A percentile compares a stretch with the other conserved stretches of the same genome.
Conservation (phyloP, 2,329 filamentous ascomycete species). For the Acrodontium crateriforme region DNA sequence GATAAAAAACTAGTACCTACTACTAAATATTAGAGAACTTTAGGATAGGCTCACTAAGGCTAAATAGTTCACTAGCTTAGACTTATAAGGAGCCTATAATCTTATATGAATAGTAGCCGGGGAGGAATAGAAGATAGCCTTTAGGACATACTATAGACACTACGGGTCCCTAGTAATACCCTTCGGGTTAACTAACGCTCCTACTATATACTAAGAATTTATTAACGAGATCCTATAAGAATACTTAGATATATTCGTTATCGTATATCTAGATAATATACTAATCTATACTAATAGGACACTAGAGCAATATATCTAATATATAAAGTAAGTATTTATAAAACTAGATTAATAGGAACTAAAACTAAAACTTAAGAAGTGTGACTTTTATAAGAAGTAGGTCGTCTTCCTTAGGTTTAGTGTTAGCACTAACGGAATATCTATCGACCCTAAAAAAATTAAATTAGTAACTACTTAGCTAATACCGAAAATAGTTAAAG, state of each 20-base stretch:
- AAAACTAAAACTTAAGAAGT: constrained; percentile 12
- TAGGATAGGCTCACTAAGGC: too few relatives aligned
- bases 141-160: constrained; percentile 19
- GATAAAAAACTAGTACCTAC: constrained; percentile 20
- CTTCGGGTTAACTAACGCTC: constrained; percentile 9
- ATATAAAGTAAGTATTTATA: constrained; percentile 3
- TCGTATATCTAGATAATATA: constrained; percentile 14
- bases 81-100: too few relatives aligned
- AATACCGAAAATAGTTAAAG: too few relatives aligned
- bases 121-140: constrained; percentile 25
- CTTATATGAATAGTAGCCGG: too few relatives aligned
- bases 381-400: constrained; percentile 16
- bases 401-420: constrained; percentile 14
- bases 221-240: constrained; percentile 12
- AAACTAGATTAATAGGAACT: constrained; percentile 3
- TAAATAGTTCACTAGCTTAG: too few relatives aligned
- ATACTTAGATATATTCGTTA: constrained; percentile 12
- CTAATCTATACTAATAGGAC: constrained; percentile 10
- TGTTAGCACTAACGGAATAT: constrained; percentile 10
- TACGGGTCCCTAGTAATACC: constrained; percentile 24
- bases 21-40: constrained; percentile 19
- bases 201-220: constrained; percentile 3
- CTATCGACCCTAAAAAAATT: constrained; percentile 7
- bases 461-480: too few relatives aligned
- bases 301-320: constrained; percentile 1